phyloP scores from a whole-genome alignment of 495 filamentous ascomycete genomes.

The Cetradonia linearis region DNA sequence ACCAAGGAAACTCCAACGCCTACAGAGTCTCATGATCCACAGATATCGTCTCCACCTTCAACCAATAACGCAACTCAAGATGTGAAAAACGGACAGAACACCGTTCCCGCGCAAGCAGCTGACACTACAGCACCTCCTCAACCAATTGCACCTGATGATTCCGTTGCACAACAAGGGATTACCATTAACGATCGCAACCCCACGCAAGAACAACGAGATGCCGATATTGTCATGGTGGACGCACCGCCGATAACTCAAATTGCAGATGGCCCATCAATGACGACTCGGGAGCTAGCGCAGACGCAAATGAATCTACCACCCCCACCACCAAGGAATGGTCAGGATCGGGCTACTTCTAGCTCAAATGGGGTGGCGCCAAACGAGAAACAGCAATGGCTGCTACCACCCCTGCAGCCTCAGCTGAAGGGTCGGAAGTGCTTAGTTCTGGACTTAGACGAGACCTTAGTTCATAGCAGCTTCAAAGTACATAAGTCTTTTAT shows the following conservation, averaged over 20 bases:
- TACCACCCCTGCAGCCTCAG: conserved; percentile 67
- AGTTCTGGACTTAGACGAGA: conserved; percentile 93
- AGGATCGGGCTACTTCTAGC: conserved; percentile 22
- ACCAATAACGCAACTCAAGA: conserved; percentile 9
- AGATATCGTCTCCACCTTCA: conserved; percentile 21
- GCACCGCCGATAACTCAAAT: conserved; percentile 28
- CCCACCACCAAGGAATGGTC: conserved; percentile 45
- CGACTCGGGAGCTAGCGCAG: conserved; percentile 30
- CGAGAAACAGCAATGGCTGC: conserved; percentile 56
- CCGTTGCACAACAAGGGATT: conserved; percentile 29
- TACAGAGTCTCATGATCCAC: conserved; percentile 17
- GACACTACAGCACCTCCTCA: conserved; percentile 26
- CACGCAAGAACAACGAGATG: conserved; percentile 39
- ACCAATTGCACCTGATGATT: conserved; percentile 22
- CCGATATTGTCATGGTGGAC: conserved; percentile 56
- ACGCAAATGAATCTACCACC: conserved; percentile 42
- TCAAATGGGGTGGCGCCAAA: conserved; percentile 32
- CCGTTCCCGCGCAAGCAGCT: conserved; percentile 14
- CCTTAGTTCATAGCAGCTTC: conserved; percentile 98
- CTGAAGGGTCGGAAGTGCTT: conserved; percentile 84
- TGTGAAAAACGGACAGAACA: neutral
- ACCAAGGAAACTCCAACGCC: conserved; percentile 9
- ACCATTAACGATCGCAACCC: conserved; percentile 36
- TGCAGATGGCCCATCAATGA: conserved; percentile 15
- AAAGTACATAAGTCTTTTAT: conserved; percentile 52